Evolutionary conservation across 192 early-diverging fungal genomes (phyloP).

Genomic region (Coemansia sp.): DNA sequence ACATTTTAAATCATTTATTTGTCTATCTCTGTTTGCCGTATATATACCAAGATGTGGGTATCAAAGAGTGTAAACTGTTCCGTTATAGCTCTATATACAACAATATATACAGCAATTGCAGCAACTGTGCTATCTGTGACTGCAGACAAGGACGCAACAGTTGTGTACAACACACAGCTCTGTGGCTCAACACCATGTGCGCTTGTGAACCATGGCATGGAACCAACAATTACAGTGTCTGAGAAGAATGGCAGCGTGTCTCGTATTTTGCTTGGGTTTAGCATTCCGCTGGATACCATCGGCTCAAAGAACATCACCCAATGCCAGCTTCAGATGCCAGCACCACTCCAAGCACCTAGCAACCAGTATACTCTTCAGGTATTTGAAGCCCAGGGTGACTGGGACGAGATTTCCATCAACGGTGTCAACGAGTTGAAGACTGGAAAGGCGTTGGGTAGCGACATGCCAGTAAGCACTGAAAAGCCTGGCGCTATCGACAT

Average conservation of each 20-base stretch:
- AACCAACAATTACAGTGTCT: conserved; percentile 18
- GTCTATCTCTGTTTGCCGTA: too few species aligned
- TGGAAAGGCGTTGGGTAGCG: conserved; percentile 17
- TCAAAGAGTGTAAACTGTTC: neutral
- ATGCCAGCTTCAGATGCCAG: conserved; percentile 28
- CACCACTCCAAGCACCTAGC: conserved; percentile 10
- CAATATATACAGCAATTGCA: neutral
- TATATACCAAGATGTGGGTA: too few species aligned
- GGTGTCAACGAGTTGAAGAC: conserved; percentile 9
- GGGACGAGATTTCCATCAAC: conserved; percentile 19
- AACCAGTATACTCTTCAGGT: conserved; percentile 12
- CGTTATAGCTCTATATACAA: neutral
- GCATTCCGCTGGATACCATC: conserved; percentile 10
- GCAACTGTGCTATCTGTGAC: neutral
- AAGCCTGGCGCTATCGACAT: conserved; percentile 19
- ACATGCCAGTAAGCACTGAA: conserved; percentile 5
- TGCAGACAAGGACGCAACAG: conserved; percentile 23
- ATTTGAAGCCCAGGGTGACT: conserved; percentile 11
- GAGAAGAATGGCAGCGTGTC: conserved; percentile 13
- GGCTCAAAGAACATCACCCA: conserved; percentile 8
- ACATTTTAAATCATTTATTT: too few species aligned
- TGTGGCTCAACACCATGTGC: conserved; percentile 26
- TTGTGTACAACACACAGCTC: conserved; percentile 9
- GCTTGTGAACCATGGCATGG: conserved; percentile 22
- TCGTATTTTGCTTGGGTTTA: conserved; percentile 18